phyloP scores from a whole-genome alignment of 2,329 filamentous ascomycete species.

The Teratosphaeria destructans region DNA sequence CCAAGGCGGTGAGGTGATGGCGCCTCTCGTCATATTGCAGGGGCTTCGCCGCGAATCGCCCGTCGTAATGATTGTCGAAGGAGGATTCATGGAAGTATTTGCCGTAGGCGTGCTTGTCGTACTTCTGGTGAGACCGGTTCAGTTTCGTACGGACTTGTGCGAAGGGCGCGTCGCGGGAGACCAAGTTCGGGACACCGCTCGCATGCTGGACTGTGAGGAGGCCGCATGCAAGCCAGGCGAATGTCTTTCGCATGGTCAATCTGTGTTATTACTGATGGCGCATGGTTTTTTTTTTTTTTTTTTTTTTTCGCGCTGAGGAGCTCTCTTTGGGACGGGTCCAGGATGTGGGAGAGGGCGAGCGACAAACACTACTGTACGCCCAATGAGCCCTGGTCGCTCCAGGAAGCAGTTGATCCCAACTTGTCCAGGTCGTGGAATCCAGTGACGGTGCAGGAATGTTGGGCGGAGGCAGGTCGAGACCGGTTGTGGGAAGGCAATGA shows the following conservation, averaged over 20 bases:
- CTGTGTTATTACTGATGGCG: neutral
- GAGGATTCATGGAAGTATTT: constrained; percentile 45
- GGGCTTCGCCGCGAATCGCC: constrained; percentile 40
- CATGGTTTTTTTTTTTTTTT: neutral
- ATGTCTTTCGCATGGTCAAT: neutral
- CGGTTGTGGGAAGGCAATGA: neutral
- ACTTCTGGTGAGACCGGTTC: constrained; percentile 27
- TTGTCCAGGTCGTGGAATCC: neutral
- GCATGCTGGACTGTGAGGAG: neutral
- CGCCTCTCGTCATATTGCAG: constrained; percentile 38
- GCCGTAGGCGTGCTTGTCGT: constrained; percentile 25
- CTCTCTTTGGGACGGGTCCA: neutral
- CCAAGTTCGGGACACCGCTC: neutral
- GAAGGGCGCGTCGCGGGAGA: constrained; percentile 30
- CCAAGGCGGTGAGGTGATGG: constrained; percentile 39
- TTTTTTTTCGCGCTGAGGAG: neutral
- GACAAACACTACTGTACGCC: neutral
- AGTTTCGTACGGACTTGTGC: constrained; percentile 32
- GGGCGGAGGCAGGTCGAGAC: neutral
- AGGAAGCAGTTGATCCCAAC: neutral
- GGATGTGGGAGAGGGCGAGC: neutral
- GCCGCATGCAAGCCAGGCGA: neutral
- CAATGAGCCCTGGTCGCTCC: neutral
- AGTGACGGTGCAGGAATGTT: neutral
- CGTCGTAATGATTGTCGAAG: constrained; percentile 48